These are phyloP conservation scores for Colletotrichum gloeosporioides DNA, from an alignment of 2,329 filamentous ascomycete species.

Conservation along the genomic window DNA sequence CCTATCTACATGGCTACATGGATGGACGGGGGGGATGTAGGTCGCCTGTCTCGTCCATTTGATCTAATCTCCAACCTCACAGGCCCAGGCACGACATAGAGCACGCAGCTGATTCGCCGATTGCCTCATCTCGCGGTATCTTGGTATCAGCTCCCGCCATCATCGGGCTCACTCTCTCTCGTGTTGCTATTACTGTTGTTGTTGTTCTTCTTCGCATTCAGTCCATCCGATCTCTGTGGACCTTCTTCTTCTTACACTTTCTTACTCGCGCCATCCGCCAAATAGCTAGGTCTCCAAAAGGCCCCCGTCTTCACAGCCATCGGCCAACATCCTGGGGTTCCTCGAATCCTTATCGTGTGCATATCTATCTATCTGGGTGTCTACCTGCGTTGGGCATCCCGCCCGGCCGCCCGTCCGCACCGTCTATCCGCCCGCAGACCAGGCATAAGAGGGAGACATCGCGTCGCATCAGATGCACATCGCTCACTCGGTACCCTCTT, in stretches of 20 bases:
- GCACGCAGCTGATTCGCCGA: conserved; percentile 3
- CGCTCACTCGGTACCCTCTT: background rate
- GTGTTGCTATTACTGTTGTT: background rate
- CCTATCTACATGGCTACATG: background rate
- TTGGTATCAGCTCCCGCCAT: conserved; percentile 20
- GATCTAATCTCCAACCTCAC: conserved; percentile 19
- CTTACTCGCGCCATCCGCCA: background rate
- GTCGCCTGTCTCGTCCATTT: background rate
- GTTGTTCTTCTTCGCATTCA: background rate
- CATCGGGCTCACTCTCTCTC: background rate
- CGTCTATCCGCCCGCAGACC: background rate
- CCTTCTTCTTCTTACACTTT: background rate
- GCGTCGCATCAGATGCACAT: background rate
- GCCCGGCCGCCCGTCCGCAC: background rate
- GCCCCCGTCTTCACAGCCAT: background rate
- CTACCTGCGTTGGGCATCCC: background rate
- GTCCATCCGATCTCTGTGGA: background rate
- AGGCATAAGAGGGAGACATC: background rate
- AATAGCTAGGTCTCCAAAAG: background rate
- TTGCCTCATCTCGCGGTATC: conserved; percentile 10
- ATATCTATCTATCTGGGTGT: background rate
- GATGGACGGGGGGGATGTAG: background rate
- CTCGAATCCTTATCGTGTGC: background rate
- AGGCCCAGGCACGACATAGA: background rate
- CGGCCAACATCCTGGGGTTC: background rate